phyloP scores from a whole-genome alignment of 2,329 filamentous ascomycete genomes.

The Scytalidium lignicola region DNA sequence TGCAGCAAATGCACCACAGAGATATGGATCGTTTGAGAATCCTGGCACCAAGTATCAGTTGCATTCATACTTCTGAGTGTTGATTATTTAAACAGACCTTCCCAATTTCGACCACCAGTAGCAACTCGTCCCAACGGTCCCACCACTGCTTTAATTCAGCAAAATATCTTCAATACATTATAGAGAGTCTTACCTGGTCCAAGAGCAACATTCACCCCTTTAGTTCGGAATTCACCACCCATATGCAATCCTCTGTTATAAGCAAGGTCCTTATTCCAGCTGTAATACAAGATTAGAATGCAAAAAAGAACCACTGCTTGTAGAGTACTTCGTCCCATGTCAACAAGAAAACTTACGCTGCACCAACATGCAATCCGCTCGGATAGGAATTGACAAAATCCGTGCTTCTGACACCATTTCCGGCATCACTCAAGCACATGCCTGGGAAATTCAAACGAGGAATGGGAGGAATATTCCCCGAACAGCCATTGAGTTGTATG shows the following conservation, averaged over 20 bases:
- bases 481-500: constrained; percentile 31
- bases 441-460: constrained; percentile 50
- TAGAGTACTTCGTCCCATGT: too few species aligned
- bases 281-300: too few species aligned
- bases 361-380: constrained; percentile 17
- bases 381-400: constrained; percentile 41
- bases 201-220: constrained; percentile 69
- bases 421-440: constrained; percentile 65
- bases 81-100: constrained; percentile 43
- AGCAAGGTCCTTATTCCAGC: constrained; percentile 62
- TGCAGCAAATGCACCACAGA: constrained; percentile 48
- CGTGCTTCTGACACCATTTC: constrained; percentile 58
- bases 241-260: constrained; percentile 64
- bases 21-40: constrained; percentile 53
- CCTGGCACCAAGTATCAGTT: not conserved
- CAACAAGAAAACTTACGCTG: not conserved
- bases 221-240: constrained; percentile 65
- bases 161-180: not conserved
- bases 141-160: constrained; percentile 33
- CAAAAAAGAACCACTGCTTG: too few species aligned
- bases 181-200: constrained; percentile 33
- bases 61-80: too few species aligned
- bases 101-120: constrained; percentile 67
- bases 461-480: constrained; percentile 39
- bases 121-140: constrained; percentile 64